phyloP scores from a whole-genome alignment of 2,329 filamentous ascomycete species.

The Pseudogymnoascus sp. region DNA sequence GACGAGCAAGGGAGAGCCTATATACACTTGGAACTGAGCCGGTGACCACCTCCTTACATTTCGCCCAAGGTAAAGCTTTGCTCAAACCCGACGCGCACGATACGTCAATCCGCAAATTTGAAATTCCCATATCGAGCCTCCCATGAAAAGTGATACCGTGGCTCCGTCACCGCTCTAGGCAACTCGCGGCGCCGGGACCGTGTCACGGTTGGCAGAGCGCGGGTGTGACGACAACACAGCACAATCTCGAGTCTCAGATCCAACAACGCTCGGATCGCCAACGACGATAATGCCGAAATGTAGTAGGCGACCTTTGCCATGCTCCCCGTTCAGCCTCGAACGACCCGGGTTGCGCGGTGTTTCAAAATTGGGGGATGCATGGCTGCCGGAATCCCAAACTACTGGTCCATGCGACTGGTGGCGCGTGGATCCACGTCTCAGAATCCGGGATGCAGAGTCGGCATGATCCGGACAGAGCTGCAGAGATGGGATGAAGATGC shows the following conservation, averaged over 20 bases:
- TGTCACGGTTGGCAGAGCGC: background rate
- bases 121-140: background rate
- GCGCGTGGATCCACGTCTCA: background rate
- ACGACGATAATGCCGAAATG: background rate
- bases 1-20: background rate
- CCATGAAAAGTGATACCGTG: background rate
- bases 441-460: background rate
- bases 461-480: background rate
- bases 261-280: background rate
- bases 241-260: background rate
- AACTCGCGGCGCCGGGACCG: background rate
- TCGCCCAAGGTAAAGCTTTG: constrained; percentile 87
- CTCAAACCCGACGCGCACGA: constrained; percentile 95
- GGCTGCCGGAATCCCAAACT: background rate
- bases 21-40: background rate
- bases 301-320: background rate
- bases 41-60: constrained; percentile 46
- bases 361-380: background rate
- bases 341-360: background rate
- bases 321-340: background rate
- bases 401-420: background rate
- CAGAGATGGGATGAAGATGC: background rate
- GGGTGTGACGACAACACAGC: background rate
- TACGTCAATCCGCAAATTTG: constrained; percentile 54
- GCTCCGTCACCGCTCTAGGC: background rate